Conservation (phyloP, 257 asterid genomes). For the Eucommia ulmoides region DNA sequence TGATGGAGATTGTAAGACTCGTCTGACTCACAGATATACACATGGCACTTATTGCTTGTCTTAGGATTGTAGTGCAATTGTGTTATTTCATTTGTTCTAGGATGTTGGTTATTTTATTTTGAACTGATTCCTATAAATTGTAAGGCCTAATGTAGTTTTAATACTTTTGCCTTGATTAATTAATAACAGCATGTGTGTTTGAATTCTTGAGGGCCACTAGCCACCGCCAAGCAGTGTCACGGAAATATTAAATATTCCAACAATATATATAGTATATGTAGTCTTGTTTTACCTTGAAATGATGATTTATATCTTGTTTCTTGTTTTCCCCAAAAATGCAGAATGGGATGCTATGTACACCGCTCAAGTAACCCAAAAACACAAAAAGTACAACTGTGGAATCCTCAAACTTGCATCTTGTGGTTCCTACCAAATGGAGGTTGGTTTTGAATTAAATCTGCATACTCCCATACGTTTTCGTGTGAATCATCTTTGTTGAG, state of each 20-base stretch:
- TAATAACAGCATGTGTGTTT: no score
- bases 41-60: neutral
- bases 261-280: neutral
- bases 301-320: no score
- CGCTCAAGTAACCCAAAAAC: conserved; percentile 15
- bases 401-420: conserved; percentile 16
- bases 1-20: neutral
- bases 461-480: neutral
- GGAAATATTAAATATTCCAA: no score
- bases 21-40: neutral
- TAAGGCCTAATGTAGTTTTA: no score
- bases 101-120: no score
- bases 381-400: conserved; percentile 17
- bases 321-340: conserved; percentile 4
- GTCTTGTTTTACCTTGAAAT: no score
- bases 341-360: conserved; percentile 30
- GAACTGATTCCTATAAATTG: no score
- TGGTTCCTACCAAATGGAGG: conserved; percentile 21
- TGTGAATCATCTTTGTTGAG: conserved; percentile 4
- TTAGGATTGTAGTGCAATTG: neutral
- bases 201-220: no score
- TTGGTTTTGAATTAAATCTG: conserved; percentile 1
- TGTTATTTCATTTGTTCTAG: no score
- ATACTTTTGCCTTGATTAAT: no score
- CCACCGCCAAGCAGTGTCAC: no score